Conservation (phyloP, 371 early-diverging fungal species). For the Circinella umbellata region DNA sequence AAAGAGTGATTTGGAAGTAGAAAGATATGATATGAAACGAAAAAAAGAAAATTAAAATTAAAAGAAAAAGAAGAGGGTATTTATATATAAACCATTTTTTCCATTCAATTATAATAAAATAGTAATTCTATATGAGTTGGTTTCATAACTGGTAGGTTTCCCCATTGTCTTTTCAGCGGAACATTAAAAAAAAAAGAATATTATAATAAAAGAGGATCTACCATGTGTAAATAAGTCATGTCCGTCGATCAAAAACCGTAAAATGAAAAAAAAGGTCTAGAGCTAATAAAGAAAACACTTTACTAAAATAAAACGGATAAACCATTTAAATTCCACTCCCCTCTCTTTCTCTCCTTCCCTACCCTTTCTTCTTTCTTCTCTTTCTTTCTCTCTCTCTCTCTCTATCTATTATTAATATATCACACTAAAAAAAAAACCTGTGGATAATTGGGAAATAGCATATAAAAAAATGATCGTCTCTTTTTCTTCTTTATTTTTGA, state of each 20-base stretch:
- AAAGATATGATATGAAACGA: not conserved
- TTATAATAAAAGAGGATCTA: constrained; percentile 6
- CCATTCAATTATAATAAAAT: too few relatives aligned
- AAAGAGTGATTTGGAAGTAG: constrained; percentile 2
- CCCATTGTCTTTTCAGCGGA: constrained; percentile 18
- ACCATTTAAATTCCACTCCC: not conserved
- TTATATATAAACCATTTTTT: too few relatives aligned
- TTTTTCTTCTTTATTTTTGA: too few relatives aligned
- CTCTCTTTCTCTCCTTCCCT: too few relatives aligned
- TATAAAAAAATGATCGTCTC: too few relatives aligned
- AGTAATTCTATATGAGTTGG: too few relatives aligned
- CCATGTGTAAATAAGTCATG: constrained; percentile 17
- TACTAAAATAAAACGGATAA: not conserved
- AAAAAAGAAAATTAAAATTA: not conserved
- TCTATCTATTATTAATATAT: too few relatives aligned
- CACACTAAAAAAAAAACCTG: too few relatives aligned
- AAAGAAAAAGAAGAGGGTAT: not conserved
- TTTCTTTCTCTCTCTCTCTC: not conserved
- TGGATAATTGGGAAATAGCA: too few relatives aligned
- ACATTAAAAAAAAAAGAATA: too few relatives aligned
- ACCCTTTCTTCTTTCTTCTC: not conserved
- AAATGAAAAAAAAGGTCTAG: constrained; percentile 2
- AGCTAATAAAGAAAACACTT: not conserved
- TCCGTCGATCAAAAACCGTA: constrained; percentile 16
- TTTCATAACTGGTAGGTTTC: not conserved